A percentile compares a stretch with the other conserved stretches of the same genome.
phyloP scores from a whole-genome alignment of 371 early-diverging fungal genomes.

The Capillidium heterosporum region DNA sequence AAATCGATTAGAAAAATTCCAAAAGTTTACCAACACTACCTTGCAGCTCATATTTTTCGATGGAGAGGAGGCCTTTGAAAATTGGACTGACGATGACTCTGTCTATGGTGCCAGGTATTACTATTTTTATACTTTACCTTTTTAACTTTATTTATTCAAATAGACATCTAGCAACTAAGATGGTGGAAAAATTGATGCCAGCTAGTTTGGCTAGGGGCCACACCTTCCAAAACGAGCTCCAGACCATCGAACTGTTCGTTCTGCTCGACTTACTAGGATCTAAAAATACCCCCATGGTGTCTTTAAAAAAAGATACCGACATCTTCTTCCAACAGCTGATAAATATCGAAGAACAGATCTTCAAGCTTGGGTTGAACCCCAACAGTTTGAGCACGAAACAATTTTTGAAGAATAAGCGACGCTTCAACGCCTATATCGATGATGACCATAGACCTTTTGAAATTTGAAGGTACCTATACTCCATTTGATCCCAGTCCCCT shows the following conservation, averaged over 20 bases:
- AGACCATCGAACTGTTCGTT: conserved; percentile 68
- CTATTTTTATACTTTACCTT: conserved; percentile 1
- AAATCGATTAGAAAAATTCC: conserved; percentile 13
- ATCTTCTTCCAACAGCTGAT: conserved; percentile 31
- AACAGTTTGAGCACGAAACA: conserved; percentile 8
- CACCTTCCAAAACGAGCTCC: conserved; percentile 20
- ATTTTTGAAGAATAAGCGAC: conserved; percentile 1
- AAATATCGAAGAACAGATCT: conserved; percentile 23
- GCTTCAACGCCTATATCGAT: conserved; percentile 26
- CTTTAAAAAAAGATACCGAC: conserved; percentile 37
- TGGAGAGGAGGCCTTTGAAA: conserved; percentile 84
- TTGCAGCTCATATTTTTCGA: conserved; percentile 90
- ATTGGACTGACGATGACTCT: conserved; percentile 67
- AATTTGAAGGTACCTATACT: conserved; percentile 60
- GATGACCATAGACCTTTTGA: conserved; percentile 92
- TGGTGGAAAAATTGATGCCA: conserved; percentile 16
- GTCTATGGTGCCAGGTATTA: conserved; percentile 73
- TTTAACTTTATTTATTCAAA: not conserved
- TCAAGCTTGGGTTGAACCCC: conserved; percentile 14
- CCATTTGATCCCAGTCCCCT: conserved; percentile 78
- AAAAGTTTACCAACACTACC: conserved; percentile 22
- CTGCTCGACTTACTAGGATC: conserved; percentile 75
- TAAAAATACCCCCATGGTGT: conserved; percentile 22
- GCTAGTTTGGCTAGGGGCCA: conserved; percentile 10
- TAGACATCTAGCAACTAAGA: conserved; percentile 27